These are phyloP conservation scores for Pythium aquatile DNA, from an alignment of 352 stramenopile genomes.

Conservation along the genomic window DNA sequence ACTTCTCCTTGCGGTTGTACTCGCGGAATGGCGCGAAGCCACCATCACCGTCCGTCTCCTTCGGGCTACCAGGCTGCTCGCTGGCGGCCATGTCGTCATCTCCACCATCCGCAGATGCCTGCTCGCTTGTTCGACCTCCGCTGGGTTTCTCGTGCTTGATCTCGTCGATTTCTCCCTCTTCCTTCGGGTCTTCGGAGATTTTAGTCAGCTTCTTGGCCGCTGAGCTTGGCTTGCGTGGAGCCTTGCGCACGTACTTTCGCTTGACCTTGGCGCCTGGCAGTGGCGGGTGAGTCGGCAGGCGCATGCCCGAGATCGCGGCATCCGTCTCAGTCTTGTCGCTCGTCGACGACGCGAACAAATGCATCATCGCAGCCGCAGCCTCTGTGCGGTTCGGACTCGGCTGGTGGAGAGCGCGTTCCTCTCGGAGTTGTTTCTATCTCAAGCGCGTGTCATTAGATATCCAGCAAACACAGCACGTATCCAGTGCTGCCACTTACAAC, in stretches of 20 bases:
- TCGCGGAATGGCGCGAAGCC: conserved; percentile 72
- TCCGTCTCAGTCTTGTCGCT: conserved; percentile 22
- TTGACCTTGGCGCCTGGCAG: conserved; percentile 42
- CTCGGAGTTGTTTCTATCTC: conserved; percentile 13
- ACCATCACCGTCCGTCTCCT: conserved; percentile 24
- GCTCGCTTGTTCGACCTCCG: neutral
- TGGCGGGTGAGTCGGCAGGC: conserved; percentile 22
- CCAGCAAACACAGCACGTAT: neutral
- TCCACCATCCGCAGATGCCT: neutral
- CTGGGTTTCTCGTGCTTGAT: neutral
- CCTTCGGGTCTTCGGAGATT: conserved; percentile 22
- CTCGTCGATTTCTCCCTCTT: conserved; percentile 17
- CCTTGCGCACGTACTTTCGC: conserved; percentile 62
- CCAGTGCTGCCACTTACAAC: conserved; percentile 4
- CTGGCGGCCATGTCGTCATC: conserved; percentile 19
- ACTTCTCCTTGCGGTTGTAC: conserved; percentile 90
- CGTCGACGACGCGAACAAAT: conserved; percentile 53
- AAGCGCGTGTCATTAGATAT: neutral
- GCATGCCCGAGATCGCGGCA: conserved; percentile 1
- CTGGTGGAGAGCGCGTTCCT: conserved; percentile 41
- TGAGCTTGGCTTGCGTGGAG: conserved; percentile 30
- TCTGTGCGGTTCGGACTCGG: conserved; percentile 79
- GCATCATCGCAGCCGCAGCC: conserved; percentile 77
- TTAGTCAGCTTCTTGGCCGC: conserved; percentile 50
- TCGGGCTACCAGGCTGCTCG: conserved; percentile 12